Evolutionary conservation across 805 yeast species (phyloP).

Genomic region (Candida ipomoeae): DNA sequence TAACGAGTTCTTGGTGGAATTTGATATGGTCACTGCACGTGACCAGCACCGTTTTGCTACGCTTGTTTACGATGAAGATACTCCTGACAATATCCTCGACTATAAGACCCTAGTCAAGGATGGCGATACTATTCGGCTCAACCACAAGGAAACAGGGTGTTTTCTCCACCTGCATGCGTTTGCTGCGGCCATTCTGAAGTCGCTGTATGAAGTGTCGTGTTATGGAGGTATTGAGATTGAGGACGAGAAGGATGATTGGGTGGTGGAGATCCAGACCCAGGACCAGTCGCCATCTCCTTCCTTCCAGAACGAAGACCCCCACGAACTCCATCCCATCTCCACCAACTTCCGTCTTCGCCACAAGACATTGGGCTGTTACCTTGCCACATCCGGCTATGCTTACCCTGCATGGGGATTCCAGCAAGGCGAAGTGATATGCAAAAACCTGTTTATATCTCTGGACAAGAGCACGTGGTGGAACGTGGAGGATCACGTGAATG

Average conservation of each 20-base stretch:
- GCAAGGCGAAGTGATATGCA: slow-evolving; percentile 78
- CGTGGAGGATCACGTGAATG: slow-evolving; percentile 63
- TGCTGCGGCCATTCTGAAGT: slow-evolving; percentile 65
- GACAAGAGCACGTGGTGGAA: slow-evolving; percentile 81
- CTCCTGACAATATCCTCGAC: slow-evolving; percentile 20
- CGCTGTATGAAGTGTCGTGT: slow-evolving; percentile 80
- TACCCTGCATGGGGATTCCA: slow-evolving; percentile 83
- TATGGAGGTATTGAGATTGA: slow-evolving; percentile 71
- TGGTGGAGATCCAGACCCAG: slow-evolving; percentile 74
- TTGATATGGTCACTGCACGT: slow-evolving; percentile 41
- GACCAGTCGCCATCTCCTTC: slow-evolving; percentile 38
- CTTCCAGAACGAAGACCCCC: slow-evolving; percentile 43
- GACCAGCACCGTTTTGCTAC: slow-evolving; percentile 28
- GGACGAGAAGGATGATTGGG: slow-evolving; percentile 87
- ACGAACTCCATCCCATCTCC: slow-evolving; percentile 67
- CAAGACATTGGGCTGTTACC: slow-evolving; percentile 63
- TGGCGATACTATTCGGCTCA: slow-evolving; percentile 66
- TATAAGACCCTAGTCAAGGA: slow-evolving; percentile 38
- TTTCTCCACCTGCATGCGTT: slow-evolving; percentile 81
- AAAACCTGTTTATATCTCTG: slow-evolving; percentile 42
- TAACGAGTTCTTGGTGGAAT: slow-evolving; percentile 18
- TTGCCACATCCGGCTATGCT: slow-evolving; percentile 66
- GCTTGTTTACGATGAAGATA: slow-evolving; percentile 20
- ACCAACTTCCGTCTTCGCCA: slow-evolving; percentile 67
- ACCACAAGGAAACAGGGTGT: slow-evolving; percentile 67